Evolutionary conservation across 148 eudicot genomes (phyloP), one percentile per base, ranked within the genome.

Genomic region (Persicaria tinctoria): DNA sequence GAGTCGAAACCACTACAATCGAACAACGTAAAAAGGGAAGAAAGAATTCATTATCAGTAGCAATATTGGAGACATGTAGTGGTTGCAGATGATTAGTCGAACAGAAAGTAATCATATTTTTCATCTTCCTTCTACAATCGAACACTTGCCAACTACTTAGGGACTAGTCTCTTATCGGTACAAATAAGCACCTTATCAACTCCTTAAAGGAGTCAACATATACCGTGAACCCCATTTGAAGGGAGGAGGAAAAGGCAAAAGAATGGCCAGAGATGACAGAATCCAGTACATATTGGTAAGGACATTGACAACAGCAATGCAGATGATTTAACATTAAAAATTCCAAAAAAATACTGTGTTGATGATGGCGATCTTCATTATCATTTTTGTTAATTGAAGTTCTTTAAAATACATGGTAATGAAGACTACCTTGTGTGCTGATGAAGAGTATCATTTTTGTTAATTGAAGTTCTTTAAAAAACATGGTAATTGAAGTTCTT

Each of bases 1-100:
- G 74, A 51, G 94, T 93, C 18, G 92, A 80, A 66, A 89, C 78
- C 76, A 91, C 98, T 93, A 81, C 87, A 82, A 53, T 8, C 13
- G 9, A 13, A 73, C 23, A 14, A 44, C 14, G 38, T 18, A 66
- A 20, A 32, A 18, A 6, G 23, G 8, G 23, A 66, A 16, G 3
- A 2, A 5, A 17, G 8, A 10, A 20, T 5, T 23, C 11, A n/a
- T 17, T 17, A 47, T 20, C 44, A 51, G 46, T 38, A 73, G 45
- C 46, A 73, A 16, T 32, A 11, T 73, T 14, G 44, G 7, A 73
- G 51, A 49, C 8, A 17, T 45, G 6, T 14, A 70, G 48, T 48
- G 32, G 53, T 2, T 12, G 14, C 41, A 70, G 70, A 66, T 27
- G 70, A 66, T 8, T 66, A 38, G 46, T 66, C 16, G 27, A 66